Conservation (phyloP, 108 stramenopile genomes). For the Fistulifera pelliculosa region DNA sequence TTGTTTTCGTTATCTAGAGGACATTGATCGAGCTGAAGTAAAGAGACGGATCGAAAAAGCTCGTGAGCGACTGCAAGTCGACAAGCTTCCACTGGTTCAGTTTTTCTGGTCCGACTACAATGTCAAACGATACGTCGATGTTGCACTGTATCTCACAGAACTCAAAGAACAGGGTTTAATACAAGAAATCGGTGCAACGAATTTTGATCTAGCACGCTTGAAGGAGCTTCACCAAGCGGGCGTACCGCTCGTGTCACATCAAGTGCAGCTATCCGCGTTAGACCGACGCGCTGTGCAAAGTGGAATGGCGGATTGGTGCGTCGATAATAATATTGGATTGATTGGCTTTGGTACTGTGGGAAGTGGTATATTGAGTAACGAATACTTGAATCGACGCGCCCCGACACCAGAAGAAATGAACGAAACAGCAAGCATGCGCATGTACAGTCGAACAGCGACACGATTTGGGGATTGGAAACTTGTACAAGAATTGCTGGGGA, state of each 20-base stretch:
- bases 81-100: slow-evolving; percentile 27
- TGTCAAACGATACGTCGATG: slow-evolving; percentile 35
- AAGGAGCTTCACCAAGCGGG: slow-evolving; percentile 39
- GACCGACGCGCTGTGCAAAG: slow-evolving; percentile 40
- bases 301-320: slow-evolving; percentile 45
- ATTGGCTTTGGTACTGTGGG: slow-evolving; percentile 46
- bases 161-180: slow-evolving; percentile 47
- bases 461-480: slow-evolving; percentile 44
- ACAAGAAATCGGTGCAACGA: slow-evolving; percentile 46
- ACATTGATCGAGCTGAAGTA: slow-evolving; percentile 35
- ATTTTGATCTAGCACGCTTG: slow-evolving; percentile 40
- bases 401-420: slow-evolving; percentile 20
- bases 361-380: slow-evolving; percentile 35
- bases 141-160: slow-evolving; percentile 35
- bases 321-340: slow-evolving; percentile 31
- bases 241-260: slow-evolving; percentile 34
- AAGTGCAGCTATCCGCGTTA: slow-evolving; percentile 42
- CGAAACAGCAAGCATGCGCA: slow-evolving; percentile 30
- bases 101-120: slow-evolving; percentile 44
- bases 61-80: slow-evolving; percentile 34
- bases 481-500: slow-evolving; percentile 37
- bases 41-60: slow-evolving; percentile 20
- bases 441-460: slow-evolving; percentile 35
- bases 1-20: slow-evolving; percentile 37
- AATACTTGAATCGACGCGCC: slow-evolving; percentile 23